phyloP scores from a whole-genome alignment of 2,329 filamentous ascomycete species.

The Ophiostoma sp. region DNA sequence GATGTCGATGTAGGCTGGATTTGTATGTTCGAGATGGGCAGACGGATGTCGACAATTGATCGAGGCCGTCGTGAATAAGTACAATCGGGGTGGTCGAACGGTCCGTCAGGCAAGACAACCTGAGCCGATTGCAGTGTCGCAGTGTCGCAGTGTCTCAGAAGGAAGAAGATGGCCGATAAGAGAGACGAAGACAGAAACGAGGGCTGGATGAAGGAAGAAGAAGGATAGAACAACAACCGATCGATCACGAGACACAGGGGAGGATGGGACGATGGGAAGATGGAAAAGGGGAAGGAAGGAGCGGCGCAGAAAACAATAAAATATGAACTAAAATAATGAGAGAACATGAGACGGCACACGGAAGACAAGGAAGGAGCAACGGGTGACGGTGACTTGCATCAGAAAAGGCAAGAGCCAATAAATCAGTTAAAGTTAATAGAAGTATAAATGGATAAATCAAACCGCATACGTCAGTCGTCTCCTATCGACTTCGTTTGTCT shows the following conservation, averaged over 20 bases:
- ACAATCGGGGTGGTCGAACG: not conserved
- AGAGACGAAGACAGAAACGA: not conserved
- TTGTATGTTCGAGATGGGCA: not conserved
- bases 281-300: not conserved
- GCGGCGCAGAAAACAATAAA: not conserved
- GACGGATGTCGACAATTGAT: not conserved
- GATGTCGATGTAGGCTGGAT: not conserved
- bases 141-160: not conserved
- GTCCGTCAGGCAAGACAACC: not conserved
- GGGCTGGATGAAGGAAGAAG: not conserved
- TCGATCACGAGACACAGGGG: not conserved
- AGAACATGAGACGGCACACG: constrained; percentile 2
- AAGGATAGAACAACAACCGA: not conserved
- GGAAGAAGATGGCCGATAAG: not conserved
- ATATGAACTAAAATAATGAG: not conserved
- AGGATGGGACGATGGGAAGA: not conserved
- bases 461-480: not conserved
- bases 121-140: not conserved
- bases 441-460: not conserved
- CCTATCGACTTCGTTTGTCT: not conserved
- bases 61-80: not conserved
- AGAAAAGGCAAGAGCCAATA: not conserved
- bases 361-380: constrained; percentile 8
- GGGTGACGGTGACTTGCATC: not conserved
- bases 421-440: not conserved